Evolutionary conservation across 805 yeast species (phyloP), one percentile per base, ranked within the genome.

Genomic region (Kodamaea hsintzibuensis): DNA sequence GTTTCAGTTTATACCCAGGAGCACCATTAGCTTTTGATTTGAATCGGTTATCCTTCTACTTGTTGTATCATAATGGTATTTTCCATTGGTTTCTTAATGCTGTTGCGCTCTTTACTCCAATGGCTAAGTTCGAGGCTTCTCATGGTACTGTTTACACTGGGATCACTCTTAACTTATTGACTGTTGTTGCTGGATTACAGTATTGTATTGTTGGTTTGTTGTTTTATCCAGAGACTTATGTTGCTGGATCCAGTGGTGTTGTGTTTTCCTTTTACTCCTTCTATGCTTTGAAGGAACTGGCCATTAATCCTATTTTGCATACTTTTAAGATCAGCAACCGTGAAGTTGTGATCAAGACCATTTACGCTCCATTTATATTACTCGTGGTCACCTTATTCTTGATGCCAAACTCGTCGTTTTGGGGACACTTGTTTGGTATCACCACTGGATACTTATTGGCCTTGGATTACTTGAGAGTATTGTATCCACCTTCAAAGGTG

Each of bases 61-160:
- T 91, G 1, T 69, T 90, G 62, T 83, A 83, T 27, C 97, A 91
- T 68, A 62, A 73, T n/a, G 78, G 81, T 18, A 57, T 82, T 18
- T 56, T 84, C 50, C 96, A 90, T 65, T 71, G 91, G 65, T 46
- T 80, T 3, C 69, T 87, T 61, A 90, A 89, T 61, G 54, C 82
- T 7, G 55, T 82, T 39, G 79, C 86, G 1, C 64, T 91, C 45
- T 73, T 80, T 54, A 80, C 86, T 0, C 83, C 88, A 17, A 67
- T 90, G 61, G 74, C 85, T 10, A 74, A 77, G 50, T 91, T 85
- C 68, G 97, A 91, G 73, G 72, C 78, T 53, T 66, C 70, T 18
- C 86, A 89, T 62, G 98, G 97, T 5, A 90, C 98, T 0, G 87
- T 91, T 2, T 83, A 89, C 68, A 88, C 96, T 3, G 97, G 96